Conservation (phyloP, 164 flowering plant species). For the Nymphaea thermarum region DNA sequence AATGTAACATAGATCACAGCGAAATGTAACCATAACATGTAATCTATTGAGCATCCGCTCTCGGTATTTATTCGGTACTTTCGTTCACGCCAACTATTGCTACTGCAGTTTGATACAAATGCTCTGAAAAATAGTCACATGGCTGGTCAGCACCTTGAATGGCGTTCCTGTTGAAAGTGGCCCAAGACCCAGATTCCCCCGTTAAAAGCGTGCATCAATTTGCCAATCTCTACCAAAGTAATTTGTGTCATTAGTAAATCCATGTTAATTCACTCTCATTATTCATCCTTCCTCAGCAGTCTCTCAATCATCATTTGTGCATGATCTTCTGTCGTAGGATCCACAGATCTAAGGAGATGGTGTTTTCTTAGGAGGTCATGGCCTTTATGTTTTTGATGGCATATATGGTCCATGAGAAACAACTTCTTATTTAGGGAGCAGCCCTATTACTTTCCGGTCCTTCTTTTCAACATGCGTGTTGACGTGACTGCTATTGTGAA, state of each 20-base stretch:
- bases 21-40: constrained; percentile 90
- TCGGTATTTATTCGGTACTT: constrained; percentile 43
- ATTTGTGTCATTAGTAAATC: constrained; percentile 69
- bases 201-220: constrained; percentile 33
- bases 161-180: constrained; percentile 22
- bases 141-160: constrained; percentile 25
- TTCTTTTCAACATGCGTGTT: too few species aligned
- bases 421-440: too few species aligned
- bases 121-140: constrained; percentile 75
- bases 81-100: constrained; percentile 16
- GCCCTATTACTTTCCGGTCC: too few species aligned
- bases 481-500: too few species aligned
- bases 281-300: too few species aligned
- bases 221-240: constrained; percentile 85
- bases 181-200: constrained; percentile 5
- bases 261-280: constrained; percentile 22
- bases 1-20: too few species aligned
- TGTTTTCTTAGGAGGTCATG: too few species aligned
- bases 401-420: too few species aligned
- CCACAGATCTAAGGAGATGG: too few species aligned
- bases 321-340: too few species aligned
- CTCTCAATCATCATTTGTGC: too few species aligned
- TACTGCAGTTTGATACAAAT: constrained; percentile 64
- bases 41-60: constrained; percentile 82
- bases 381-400: too few species aligned